Evolutionary conservation across 768 basidiomycete species (phyloP), one percentile per base, ranked within the genome.

Genomic region (Collybiopsis luxurians): DNA sequence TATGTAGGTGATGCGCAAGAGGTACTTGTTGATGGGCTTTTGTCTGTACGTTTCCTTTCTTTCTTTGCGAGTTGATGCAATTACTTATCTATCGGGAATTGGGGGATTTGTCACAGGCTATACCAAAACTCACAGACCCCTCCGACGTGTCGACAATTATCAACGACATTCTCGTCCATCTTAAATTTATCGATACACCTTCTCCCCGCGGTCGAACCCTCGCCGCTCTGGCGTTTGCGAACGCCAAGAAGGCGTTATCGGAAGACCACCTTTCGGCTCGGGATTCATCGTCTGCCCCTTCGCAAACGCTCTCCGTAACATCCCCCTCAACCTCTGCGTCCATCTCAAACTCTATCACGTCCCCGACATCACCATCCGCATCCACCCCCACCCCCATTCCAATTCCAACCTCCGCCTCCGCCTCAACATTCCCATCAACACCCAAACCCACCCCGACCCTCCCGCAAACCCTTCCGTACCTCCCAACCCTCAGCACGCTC

Each of bases 1-100:
- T 76, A 56, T 73, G 80, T 64, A 75, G 78, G 73, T 54, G 70
- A 73, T 17, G 75, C 78, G 1, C 84, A 87, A 63, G 70, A 73
- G 2, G 65, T 76, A 11, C 69, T 86, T 1, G 70, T 82, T 31
- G 62, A 75, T 3, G 78, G 78, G 31, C 68, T 87, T 26, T 61
- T 81, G 54, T 71, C 71, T 71, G 86, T 89, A 58, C 21, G 77
- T 67, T 23, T 13, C 27, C 17, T 52, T n/a, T 11, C 23, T 23
- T 19, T 30, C 31, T 57, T 43, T n/a, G n/a, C n/a, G n/a, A n/a
- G n/a, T n/a, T n/a, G n/a, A n/a, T n/a, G n/a, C n/a, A n/a, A n/a
- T n/a, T n/a, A n/a, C n/a, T n/a, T n/a, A n/a, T n/a, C n/a, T n/a
- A n/a, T n/a, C n/a, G n/a, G n/a, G n/a, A n/a, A n/a, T 56, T 60